These are phyloP conservation scores for Westerdykella sp. DNA, from an alignment of 2,329 filamentous ascomycete species.

Conservation along the genomic window DNA sequence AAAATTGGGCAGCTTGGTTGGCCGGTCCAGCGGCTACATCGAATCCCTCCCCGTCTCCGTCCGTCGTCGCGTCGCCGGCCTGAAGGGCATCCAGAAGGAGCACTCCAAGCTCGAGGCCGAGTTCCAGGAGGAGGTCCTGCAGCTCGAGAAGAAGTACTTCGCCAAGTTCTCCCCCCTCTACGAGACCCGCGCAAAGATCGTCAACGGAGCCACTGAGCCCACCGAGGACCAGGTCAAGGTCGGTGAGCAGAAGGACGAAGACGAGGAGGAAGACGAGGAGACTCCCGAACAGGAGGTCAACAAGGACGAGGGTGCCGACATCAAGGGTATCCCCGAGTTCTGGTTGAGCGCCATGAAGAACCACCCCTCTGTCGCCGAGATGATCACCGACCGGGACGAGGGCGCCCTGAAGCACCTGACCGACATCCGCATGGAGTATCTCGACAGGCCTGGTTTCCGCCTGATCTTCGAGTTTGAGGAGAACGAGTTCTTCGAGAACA, in stretches of 20 bases:
- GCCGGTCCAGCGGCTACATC: constrained; percentile 93
- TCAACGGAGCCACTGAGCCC: constrained; percentile 82
- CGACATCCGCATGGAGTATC: constrained; percentile 98
- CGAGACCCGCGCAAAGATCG: constrained; percentile 84
- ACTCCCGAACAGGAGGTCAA: constrained; percentile 52
- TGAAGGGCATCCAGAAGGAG: constrained; percentile 98
- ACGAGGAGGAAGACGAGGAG: constrained; percentile 56
- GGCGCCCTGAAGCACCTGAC: constrained; percentile 80
- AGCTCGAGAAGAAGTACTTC: constrained; percentile 99
- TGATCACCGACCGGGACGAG: constrained; percentile 98
- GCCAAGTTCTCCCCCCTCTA: constrained; percentile 98
- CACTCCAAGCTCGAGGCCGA: constrained; percentile 97
- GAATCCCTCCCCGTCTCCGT: constrained; percentile 88
- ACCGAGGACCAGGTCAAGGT: constrained; percentile 80
- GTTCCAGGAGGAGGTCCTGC: constrained; percentile 96
- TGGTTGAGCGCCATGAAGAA: constrained; percentile 99
- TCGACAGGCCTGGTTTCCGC: constrained; percentile 95
- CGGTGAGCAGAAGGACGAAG: constrained; percentile 73
- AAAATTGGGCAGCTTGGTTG: constrained; percentile 86
- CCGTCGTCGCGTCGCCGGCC: constrained; percentile 84
- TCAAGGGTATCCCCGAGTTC: constrained; percentile 92
- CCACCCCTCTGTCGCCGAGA: constrained; percentile 91
- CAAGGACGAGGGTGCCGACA: constrained; percentile 48
- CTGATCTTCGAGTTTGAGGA: constrained; percentile 95
- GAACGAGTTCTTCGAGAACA: constrained; percentile 97